These are phyloP conservation scores for Raphanus hybrid DNA, from an alignment of 441 rosid genomes.

Conservation along the genomic window DNA sequence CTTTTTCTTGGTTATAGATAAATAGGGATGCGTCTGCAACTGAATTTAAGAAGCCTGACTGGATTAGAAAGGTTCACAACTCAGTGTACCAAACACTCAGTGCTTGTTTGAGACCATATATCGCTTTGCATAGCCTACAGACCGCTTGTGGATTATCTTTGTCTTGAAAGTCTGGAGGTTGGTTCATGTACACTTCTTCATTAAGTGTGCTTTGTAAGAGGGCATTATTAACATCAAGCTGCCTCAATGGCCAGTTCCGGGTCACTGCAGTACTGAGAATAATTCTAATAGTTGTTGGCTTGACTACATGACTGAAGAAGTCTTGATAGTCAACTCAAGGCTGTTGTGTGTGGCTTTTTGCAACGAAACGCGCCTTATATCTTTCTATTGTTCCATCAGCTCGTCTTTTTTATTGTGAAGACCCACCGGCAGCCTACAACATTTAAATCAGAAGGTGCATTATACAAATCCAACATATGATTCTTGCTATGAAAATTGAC, in stretches of 20 bases:
- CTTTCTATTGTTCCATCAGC: neutral
- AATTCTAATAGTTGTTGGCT: neutral
- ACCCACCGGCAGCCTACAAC: neutral
- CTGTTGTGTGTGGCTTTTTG: neutral
- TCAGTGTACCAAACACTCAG: neutral
- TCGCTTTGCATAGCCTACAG: neutral
- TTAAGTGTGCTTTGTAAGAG: neutral
- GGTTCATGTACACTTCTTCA: neutral
- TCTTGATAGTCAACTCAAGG: neutral
- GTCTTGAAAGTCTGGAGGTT: neutral
- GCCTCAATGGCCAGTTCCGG: neutral
- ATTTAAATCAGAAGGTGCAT: neutral
- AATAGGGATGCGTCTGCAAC: neutral
- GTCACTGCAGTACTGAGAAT: neutral
- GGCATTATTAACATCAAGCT: neutral
- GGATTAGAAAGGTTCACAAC: neutral
- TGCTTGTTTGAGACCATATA: neutral
- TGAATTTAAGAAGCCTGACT: neutral
- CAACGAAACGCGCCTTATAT: neutral
- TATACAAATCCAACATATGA: neutral
- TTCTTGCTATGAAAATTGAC: neutral
- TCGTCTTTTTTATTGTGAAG: neutral
- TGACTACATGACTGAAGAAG: neutral
- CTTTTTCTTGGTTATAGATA: too few relatives aligned
- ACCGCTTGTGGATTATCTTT: neutral